Conservation (phyloP, 2,329 filamentous ascomycete species). For the Bipolaris zeicola region DNA sequence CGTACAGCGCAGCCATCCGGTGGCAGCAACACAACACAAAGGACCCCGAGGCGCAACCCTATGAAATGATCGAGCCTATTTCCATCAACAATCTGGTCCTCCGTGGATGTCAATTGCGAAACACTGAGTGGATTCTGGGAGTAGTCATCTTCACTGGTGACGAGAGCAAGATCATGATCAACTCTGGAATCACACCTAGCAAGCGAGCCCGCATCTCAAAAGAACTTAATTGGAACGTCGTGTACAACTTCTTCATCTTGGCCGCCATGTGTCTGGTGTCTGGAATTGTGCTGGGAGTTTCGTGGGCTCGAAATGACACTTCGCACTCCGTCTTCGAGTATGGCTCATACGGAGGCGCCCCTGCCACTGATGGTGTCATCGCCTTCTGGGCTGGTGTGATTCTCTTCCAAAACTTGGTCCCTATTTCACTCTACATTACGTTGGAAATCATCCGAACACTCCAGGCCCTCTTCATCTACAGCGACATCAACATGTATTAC, state of each 20-base stretch:
- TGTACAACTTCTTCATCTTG: slow-evolving; percentile 93
- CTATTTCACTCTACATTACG: slow-evolving; percentile 96
- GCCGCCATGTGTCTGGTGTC: slow-evolving; percentile 87
- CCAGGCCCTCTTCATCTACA: slow-evolving; percentile 97
- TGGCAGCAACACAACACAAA: slow-evolving; percentile 78
- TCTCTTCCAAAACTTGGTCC: slow-evolving; percentile 97
- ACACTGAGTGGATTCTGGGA: slow-evolving; percentile 94
- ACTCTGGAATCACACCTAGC: slow-evolving; percentile 90
- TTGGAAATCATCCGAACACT: slow-evolving; percentile 92
- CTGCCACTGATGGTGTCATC: slow-evolving; percentile 85
- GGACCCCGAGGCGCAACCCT: slow-evolving; percentile 65
- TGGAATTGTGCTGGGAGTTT: slow-evolving; percentile 81
- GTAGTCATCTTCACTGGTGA: slow-evolving; percentile 93
- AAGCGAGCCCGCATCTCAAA: slow-evolving; percentile 91
- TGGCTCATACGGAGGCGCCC: slow-evolving; percentile 74
- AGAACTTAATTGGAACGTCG: slow-evolving; percentile 95
- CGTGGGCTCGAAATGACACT: slow-evolving; percentile 75
- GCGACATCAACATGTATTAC: slow-evolving; percentile 96
- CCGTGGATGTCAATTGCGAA: slow-evolving; percentile 89
- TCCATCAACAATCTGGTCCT: slow-evolving; percentile 94
- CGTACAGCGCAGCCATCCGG: slow-evolving; percentile 86
- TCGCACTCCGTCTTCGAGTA: slow-evolving; percentile 85
- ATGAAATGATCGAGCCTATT: slow-evolving; percentile 88
- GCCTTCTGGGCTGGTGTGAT: slow-evolving; percentile 96
- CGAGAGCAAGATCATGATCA: slow-evolving; percentile 99